Conservation (phyloP, 1,284 basidiomycete species). For the Cryptococcus jaspeensis region DNA sequence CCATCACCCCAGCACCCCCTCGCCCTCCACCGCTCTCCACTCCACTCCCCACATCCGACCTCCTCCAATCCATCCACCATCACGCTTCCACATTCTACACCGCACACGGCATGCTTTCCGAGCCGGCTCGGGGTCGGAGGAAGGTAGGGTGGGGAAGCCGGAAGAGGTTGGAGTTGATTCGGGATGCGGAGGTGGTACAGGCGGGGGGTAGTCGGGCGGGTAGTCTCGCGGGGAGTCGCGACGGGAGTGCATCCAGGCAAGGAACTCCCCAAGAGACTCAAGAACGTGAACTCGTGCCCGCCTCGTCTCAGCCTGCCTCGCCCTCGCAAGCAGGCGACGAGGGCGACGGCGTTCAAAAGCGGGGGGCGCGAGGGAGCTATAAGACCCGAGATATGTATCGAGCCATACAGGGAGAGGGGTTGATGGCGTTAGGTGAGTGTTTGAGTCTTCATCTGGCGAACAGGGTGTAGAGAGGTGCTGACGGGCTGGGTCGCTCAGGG, state of each 20-base stretch:
- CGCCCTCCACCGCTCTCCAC: background rate
- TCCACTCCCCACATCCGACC: constrained; percentile 17
- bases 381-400: constrained; percentile 36
- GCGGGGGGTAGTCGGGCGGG: too few relatives aligned
- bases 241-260: too few relatives aligned
- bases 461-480: background rate
- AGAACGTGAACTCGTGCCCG: too few relatives aligned
- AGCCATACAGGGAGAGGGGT: constrained; percentile 33
- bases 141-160: constrained; percentile 12
- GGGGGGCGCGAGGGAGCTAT: constrained; percentile 16
- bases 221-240: background rate
- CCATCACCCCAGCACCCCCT: background rate
- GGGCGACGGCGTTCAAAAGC: constrained; percentile 1
- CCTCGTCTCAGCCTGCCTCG: too few relatives aligned
- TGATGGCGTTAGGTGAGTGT: constrained; percentile 39
- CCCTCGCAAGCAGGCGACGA: too few relatives aligned
- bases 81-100: constrained; percentile 25
- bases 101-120: constrained; percentile 6
- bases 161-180: constrained; percentile 13
- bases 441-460: background rate
- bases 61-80: constrained; percentile 22
- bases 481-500: constrained; percentile 13
- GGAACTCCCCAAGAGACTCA: too few relatives aligned
- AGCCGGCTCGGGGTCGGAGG: too few relatives aligned
- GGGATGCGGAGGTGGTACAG: constrained; percentile 2